Evolutionary conservation across 179 eudicot species (phyloP), one percentile per base, ranked within the genome.

Genomic region (Spinacia oleracea): DNA sequence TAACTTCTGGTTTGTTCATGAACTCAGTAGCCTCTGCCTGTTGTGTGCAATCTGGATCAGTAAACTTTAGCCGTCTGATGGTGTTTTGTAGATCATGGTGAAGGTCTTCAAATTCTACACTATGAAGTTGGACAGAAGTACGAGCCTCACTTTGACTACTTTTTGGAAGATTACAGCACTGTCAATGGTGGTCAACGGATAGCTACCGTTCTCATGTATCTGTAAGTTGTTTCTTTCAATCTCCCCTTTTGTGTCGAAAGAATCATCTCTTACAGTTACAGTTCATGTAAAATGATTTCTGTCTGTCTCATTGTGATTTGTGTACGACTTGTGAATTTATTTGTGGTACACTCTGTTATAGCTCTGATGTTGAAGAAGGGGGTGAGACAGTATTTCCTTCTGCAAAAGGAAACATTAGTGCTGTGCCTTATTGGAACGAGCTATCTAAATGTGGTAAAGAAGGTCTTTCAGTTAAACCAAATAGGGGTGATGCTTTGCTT

Each of bases 151-250:
- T 91, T 70, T 83, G 98, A 94, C 87, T 94, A 94, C 82, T 94
- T 94, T 84, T 75, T 55, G 27, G 97, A 94, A 56, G 93, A 91
- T 40, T 89, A 83, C 70, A 92, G 91, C 86, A 91, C 97, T 34
- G 82, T 75, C 81, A 91, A 89, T 82, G 98, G 98, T 7, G 98
- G 98, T 66, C 97, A 94, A 78, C 91, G 98, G 43, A 89, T 94
- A 79, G 98, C 98, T 68, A 94, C 98, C 31, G 92, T 94, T 83
- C 92, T 92, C 34, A 94, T 94, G 98, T 94, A 94, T 87, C 90
- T 94, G 98, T 94, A 91, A 92, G 98, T 86, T 48, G 40, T 76
- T 14, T 53, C 16, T 15, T 80, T 46, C 65, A 48, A 64, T 34
- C 68, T 63, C 21, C 4, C 11, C 43, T 15, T 0, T 42, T n/a